These are phyloP conservation scores for Myxozyma melibiosi DNA, from an alignment of 805 yeast species.

Conservation along the genomic window DNA sequence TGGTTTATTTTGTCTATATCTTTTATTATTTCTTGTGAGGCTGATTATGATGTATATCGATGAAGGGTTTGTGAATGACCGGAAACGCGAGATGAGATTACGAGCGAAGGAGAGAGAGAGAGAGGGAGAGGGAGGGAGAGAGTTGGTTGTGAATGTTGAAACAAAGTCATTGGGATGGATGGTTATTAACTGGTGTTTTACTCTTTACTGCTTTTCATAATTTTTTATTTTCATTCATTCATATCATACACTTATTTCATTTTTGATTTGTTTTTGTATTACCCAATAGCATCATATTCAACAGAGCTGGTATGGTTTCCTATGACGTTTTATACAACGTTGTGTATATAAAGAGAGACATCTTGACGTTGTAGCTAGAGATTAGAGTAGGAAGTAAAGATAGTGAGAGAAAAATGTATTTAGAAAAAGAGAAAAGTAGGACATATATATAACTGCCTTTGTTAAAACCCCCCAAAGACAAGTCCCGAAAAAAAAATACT, in stretches of 20 bases:
- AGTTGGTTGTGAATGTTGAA: neutral
- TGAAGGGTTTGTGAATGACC: neutral
- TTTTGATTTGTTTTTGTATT: neutral
- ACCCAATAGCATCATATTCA: neutral
- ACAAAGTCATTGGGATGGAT: neutral
- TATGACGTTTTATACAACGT: no score
- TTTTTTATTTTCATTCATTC: neutral
- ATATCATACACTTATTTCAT: neutral
- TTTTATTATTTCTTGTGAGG: neutral
- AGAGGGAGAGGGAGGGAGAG: no score
- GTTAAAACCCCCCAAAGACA: no score
- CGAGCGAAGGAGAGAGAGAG: no score
- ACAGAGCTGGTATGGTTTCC: neutral
- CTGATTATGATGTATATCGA: neutral
- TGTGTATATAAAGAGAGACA: no score
- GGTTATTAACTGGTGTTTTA: slow-evolving; percentile 1
- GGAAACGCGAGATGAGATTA: neutral
- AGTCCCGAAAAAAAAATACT: no score
- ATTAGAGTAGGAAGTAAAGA: no score
- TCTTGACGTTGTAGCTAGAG: no score
- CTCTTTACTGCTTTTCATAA: no score
- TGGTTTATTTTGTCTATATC: neutral
- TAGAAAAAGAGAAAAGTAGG: no score
- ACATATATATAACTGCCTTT: no score
- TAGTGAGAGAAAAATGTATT: no score